phyloP scores from a whole-genome alignment of 2,329 filamentous ascomycete species.

The Neofusicoccum umdonicola region DNA sequence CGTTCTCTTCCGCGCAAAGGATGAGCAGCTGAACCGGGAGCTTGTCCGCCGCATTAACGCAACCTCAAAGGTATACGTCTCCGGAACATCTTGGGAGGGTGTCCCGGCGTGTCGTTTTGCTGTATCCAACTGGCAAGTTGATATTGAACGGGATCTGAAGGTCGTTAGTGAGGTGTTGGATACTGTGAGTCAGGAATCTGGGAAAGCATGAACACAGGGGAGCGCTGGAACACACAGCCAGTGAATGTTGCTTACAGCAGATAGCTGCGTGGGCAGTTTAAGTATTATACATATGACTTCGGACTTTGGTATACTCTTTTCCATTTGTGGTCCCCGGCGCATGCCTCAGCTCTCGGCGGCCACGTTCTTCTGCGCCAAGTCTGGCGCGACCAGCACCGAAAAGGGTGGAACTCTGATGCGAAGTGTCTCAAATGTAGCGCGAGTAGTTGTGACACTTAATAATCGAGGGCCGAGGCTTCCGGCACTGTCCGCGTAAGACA shows the following conservation, averaged over 20 bases:
- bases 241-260: too few relatives aligned
- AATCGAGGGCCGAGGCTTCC: neutral
- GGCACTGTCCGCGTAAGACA: neutral
- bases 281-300: too few relatives aligned
- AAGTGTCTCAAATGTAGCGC: too few relatives aligned
- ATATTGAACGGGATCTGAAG: slow-evolving; percentile 64
- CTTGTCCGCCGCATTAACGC: slow-evolving; percentile 73
- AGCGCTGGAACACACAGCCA: too few relatives aligned
- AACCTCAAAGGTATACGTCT: slow-evolving; percentile 74
- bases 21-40: slow-evolving; percentile 60
- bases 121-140: slow-evolving; percentile 78
- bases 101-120: slow-evolving; percentile 76
- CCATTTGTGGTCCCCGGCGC: too few relatives aligned
- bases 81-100: slow-evolving; percentile 75
- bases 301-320: too few relatives aligned
- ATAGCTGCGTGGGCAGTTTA: too few relatives aligned
- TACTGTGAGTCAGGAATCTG: slow-evolving; percentile 24
- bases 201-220: neutral
- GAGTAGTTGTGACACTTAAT: too few relatives aligned
- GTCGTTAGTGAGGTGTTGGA: slow-evolving; percentile 65
- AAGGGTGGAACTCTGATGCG: too few relatives aligned
- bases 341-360: too few relatives aligned
- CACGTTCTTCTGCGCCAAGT: too few relatives aligned
- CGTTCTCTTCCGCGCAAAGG: slow-evolving; percentile 73
- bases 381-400: too few relatives aligned